Base-by-base conservation (phyloP, 2,329 filamentous ascomycete genomes). In the Colletotrichum zoysiae region DNA sequence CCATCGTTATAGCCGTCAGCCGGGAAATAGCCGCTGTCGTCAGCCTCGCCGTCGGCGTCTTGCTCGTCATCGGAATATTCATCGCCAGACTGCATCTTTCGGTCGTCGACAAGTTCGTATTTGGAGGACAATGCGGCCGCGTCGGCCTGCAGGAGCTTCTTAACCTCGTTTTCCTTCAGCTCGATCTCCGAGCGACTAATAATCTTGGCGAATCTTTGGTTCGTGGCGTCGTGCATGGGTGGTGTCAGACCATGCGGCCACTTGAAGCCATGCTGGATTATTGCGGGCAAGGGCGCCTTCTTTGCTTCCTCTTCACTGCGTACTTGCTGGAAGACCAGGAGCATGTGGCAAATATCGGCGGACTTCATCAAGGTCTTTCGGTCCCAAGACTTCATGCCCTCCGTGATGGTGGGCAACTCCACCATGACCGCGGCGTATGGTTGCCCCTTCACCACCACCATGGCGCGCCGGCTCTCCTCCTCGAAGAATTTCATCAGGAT, bases 301-400 rank as follows among this genome's bases (percentile, higher is more conserved):
- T 87, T 84, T 1, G 91, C 92, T 78, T 93, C 91, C n/a, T 86
- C 83, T 74, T 93, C 91, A 65, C 82, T 91, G 58, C 85, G 83
- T 23, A 95, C 91, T 42, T 82, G 85, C 11, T 92, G 91, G 70
- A 95, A 89, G 1, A 95, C 93, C 9, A 97, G 84, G 46, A 97
- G 87, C 93, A 97, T 97, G 83, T 97, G 94, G 76, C 92, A 94
- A 44, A 97, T 89, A 78, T 97, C 95, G 42, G 93, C 92, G 11
- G 93, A 93, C 83, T 97, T 97, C 85, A 95, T 94, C 85, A 95
- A 94, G 23, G 91, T 89, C 78, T 93, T 94, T 78, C 91, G 91
- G 79, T 97, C 95, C 93, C 94, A 97, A 71, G 93, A 95, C 85
- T 97, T 97, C 92, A 96, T 95, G 9, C 91, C 92, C 79, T 97